Percentiles rank a stretch among this genome's conserved stretches.
These are phyloP conservation scores for Tulasnella sp. DNA, from an alignment of 768 basidiomycete species.

Conservation along the genomic window DNA sequence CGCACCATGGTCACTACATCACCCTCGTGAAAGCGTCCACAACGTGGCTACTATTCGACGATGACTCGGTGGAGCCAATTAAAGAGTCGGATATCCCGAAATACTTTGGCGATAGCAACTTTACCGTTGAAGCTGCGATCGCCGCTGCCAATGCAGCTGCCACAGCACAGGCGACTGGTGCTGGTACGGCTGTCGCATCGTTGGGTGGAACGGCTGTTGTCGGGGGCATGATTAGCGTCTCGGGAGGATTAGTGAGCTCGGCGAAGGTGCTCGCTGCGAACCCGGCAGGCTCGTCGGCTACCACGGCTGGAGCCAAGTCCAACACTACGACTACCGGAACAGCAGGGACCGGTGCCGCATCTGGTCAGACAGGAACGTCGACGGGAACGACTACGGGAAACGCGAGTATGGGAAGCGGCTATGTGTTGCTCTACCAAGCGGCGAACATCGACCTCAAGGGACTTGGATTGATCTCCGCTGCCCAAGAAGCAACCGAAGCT, in stretches of 20 bases:
- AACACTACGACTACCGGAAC: neutral
- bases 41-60: constrained; percentile 89
- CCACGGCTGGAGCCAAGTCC: neutral
- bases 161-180: neutral
- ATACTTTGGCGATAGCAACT: constrained; percentile 77
- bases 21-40: constrained; percentile 79
- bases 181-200: neutral
- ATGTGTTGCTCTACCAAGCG: constrained; percentile 96
- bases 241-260: constrained; percentile 1
- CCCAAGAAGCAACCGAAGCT: constrained; percentile 1
- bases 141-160: constrained; percentile 7
- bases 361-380: neutral
- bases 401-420: constrained; percentile 64
- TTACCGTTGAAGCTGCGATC: constrained; percentile 10
- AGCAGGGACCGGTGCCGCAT: neutral
- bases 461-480: constrained; percentile 47
- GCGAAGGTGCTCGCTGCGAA: constrained; percentile 12
- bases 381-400: constrained; percentile 28
- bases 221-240: neutral
- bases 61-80: constrained; percentile 83
- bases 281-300: neutral
- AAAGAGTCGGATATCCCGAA: constrained; percentile 83
- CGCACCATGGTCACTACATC: constrained; percentile 98
- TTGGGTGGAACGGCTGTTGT: neutral
- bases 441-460: constrained; percentile 69